Base-by-base conservation (phyloP, 768 basidiomycete genomes). In the Leccinum longicurvipes region DNA sequence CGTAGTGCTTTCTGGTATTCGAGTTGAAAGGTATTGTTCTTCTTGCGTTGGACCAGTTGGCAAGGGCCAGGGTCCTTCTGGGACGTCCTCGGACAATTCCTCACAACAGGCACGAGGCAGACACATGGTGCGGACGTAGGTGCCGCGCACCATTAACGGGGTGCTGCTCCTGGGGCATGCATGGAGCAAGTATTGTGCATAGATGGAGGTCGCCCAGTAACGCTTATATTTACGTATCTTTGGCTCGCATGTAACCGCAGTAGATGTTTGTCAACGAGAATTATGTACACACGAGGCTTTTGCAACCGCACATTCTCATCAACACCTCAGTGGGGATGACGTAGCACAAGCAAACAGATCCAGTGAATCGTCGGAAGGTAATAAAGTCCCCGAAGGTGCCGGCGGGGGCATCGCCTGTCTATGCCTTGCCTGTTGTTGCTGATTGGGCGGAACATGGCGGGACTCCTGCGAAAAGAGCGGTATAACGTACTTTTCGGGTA, bases 321-420 rank as follows among this genome's bases (percentile, higher is more conserved):
- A 72, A 55, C 19, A 56, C 45, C 61, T 63, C 9, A 47, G 24
- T 2, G 72, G 67, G 0, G 75, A 73, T 17, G 72, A 72, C 42
- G 62, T 66, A 27, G 62, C 54, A 57, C 65, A 72, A 19, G 77
- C 73, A 63, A 82, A 82, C 54, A 82, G 66, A 67, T 83, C 72
- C 59, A 83, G 65, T 6, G 74, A 74, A 59, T 83, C 81, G 49
- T 82, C 81, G 11, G 81, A 83, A 42, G 61, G 52, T 15, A 63
- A 53, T 48, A 69, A 47, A 57, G 49, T 45, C 48, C 45, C 25
- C n/a, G 53, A 28, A 3, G 52, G n/a, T 15, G 31, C 44, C 19
- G 34, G 47, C 9, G 47, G 44, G 9, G 32, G 41, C 1, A 42
- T 47, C 14, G 15, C 50, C 36, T n/a, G 59, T 51, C 51, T 56